phyloP scores from a whole-genome alignment of 2,329 filamentous ascomycete species.

The Sporothrix globosa region DNA sequence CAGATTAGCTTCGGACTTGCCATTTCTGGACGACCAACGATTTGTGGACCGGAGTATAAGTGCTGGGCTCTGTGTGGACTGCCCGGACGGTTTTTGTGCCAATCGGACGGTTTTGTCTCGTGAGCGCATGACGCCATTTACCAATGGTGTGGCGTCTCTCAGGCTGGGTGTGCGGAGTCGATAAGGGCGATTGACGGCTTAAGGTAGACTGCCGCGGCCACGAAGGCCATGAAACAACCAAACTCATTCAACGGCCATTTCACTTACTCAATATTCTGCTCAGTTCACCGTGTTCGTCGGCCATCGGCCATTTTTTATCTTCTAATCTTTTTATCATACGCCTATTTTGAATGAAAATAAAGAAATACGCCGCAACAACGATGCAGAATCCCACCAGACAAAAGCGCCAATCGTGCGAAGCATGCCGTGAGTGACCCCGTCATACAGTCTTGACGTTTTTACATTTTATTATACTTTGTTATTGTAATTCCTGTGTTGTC shows the following conservation, averaged over 20 bases:
- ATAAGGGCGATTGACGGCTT: neutral
- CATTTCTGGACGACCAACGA: too few relatives aligned
- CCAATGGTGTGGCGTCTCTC: conserved; percentile 1
- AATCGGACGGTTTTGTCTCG: conserved; percentile 11
- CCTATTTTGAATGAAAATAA: neutral
- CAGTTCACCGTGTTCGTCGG: too few relatives aligned
- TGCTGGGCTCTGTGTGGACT: too few relatives aligned
- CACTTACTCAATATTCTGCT: neutral
- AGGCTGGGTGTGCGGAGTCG: neutral
- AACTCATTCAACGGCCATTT: neutral
- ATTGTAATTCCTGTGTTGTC: too few relatives aligned
- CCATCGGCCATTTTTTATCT: neutral
- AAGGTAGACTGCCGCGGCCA: neutral
- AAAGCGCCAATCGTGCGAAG: conserved; percentile 32
- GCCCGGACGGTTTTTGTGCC: conserved; percentile 9
- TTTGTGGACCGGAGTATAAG: neutral
- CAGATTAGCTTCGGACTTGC: neutral
- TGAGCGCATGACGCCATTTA: neutral
- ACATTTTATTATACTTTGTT: too few relatives aligned
- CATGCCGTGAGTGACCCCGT: conserved; percentile 28
- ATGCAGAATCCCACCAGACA: conserved; percentile 21
- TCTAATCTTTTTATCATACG: neutral
- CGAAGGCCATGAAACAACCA: too few relatives aligned
- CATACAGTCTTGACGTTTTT: too few relatives aligned
- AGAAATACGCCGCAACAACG: neutral